A percentile compares a stretch with the other conserved stretches of the same genome.
Evolutionary conservation across 192 early-diverging fungal genomes (phyloP).

Genomic region (Funneliformis mosseae): DNA sequence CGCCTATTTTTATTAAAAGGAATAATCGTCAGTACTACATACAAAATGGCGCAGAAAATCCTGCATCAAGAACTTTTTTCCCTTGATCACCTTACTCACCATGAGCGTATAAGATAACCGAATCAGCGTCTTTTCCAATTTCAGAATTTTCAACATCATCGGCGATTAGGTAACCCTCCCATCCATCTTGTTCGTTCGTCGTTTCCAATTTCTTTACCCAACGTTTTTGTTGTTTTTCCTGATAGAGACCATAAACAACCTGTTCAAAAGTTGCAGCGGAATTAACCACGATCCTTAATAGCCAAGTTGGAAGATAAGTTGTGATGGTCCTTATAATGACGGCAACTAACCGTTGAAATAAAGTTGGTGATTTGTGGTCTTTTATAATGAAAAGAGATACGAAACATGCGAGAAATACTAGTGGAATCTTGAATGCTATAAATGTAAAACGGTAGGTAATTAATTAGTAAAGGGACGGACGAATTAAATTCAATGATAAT

Average conservation of each 20-base stretch:
- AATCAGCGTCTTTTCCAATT: conserved; percentile 27
- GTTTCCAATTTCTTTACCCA: conserved; percentile 9
- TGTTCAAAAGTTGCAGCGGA: background rate
- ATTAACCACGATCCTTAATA: background rate
- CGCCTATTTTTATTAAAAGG: background rate
- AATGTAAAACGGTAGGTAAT: background rate
- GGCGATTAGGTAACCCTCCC: conserved; percentile 15
- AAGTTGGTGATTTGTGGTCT: background rate
- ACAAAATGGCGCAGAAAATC: background rate
- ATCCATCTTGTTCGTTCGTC: background rate
- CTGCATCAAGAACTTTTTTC: background rate
- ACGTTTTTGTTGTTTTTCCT: background rate
- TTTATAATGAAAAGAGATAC: background rate
- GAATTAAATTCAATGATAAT: too few species aligned
- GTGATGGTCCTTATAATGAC: background rate
- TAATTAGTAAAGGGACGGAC: too few species aligned
- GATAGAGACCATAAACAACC: background rate
- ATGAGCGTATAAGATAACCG: conserved; percentile 29
- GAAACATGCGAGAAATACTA: background rate
- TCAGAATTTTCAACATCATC: background rate
- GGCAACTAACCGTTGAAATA: background rate
- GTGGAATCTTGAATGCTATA: background rate
- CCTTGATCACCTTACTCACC: conserved; percentile 9
- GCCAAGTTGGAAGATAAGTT: background rate
- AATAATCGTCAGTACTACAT: background rate